These are phyloP conservation scores for Diospyros lotus DNA, from an alignment of 148 eudicot genomes.

Conservation along the genomic window DNA sequence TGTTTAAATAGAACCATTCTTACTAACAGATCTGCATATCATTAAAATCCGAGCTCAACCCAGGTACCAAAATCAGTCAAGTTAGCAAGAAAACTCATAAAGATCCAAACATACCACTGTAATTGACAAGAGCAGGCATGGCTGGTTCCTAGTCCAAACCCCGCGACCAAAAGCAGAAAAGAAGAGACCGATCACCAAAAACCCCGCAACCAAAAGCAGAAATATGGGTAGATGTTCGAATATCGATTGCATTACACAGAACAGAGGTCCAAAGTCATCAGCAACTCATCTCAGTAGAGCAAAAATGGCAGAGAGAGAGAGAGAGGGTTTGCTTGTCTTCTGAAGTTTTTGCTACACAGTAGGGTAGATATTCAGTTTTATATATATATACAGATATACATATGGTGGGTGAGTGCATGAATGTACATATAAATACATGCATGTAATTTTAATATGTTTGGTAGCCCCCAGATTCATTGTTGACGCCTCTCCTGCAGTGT, in stretches of 20 bases:
- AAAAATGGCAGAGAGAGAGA: conserved; percentile 16
- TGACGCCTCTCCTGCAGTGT: conserved; percentile 3
- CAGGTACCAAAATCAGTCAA: neutral
- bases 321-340: neutral
- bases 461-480: conserved; percentile 14
- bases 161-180: conserved; percentile 21
- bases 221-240: conserved; percentile 4
- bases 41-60: neutral
- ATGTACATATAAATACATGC: neutral
- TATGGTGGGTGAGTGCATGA: neutral
- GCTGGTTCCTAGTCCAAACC: conserved; percentile 18
- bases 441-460: neutral
- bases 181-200: conserved; percentile 29
- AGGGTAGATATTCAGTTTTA: neutral
- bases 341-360: neutral
- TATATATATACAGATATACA: neutral
- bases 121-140: conserved; percentile 81
- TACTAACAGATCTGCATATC: no score
- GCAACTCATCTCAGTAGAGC: conserved; percentile 20
- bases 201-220: conserved; percentile 18
- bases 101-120: conserved; percentile 51
- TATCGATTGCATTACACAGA: conserved; percentile 24
- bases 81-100: neutral
- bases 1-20: no score
- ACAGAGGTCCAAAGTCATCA: neutral